Percentiles rank a stretch among this genome's conserved stretches.
Conservation (phyloP, 2,329 filamentous ascomycete species). For the Daldinia sp. region DNA sequence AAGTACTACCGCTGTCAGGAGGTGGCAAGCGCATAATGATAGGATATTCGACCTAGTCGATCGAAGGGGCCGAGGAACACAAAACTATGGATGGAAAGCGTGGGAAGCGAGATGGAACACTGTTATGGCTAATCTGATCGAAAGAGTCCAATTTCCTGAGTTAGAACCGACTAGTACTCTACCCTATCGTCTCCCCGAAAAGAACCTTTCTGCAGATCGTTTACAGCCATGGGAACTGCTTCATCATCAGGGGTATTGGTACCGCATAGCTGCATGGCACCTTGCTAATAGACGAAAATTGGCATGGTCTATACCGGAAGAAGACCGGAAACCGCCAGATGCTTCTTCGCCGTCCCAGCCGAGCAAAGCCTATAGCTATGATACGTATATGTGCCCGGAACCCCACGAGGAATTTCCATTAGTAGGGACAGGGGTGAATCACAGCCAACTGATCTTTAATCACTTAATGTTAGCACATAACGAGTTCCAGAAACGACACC, state of each 20-base stretch:
- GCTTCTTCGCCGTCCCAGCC: conserved; percentile 60
- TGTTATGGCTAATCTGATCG: conserved; percentile 71
- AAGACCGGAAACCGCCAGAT: conserved; percentile 66
- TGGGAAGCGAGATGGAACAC: conserved; percentile 84
- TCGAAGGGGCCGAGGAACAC: conserved; percentile 83
- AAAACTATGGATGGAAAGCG: conserved; percentile 92
- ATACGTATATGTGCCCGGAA: conserved; percentile 75
- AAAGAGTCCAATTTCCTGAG: conserved; percentile 65
- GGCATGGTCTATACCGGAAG: conserved; percentile 69
- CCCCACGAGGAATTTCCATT: conserved; percentile 71
- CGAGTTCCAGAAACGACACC: conserved; percentile 67
- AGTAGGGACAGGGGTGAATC: conserved; percentile 63
- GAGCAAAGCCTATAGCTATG: conserved; percentile 68
- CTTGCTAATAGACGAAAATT: conserved; percentile 64
- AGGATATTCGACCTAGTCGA: conserved; percentile 83
- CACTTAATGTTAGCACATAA: conserved; percentile 62
- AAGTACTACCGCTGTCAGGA: conserved; percentile 81
- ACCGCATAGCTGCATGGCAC: conserved; percentile 70
- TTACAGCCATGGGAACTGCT: conserved; percentile 73
- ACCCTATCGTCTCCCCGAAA: conserved; percentile 69
- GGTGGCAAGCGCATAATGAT: conserved; percentile 82
- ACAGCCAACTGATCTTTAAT: conserved; percentile 67
- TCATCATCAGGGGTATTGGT: conserved; percentile 77
- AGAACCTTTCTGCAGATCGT: conserved; percentile 67
- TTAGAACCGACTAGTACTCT: conserved; percentile 59